A percentile compares a stretch with the other conserved stretches of the same genome.
Conservation (phyloP, 495 filamentous ascomycete species). For the Podospora appendiculata region DNA sequence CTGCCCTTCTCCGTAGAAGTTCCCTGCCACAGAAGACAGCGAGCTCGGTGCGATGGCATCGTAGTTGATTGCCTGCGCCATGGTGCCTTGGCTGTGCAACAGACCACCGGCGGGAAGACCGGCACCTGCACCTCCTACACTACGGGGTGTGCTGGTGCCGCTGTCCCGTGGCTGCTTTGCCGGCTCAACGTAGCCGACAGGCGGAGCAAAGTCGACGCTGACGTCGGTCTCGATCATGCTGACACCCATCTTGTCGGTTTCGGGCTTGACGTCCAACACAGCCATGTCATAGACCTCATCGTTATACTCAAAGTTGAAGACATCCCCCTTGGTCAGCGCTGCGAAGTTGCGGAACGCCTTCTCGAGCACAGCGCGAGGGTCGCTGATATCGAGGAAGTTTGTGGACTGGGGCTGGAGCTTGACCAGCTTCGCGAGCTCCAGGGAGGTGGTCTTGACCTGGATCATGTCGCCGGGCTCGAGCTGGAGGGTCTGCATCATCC, state of each 20-base stretch:
- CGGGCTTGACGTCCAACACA: slow-evolving; percentile 85
- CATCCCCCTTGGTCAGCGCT: slow-evolving; percentile 81
- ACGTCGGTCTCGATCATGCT: slow-evolving; percentile 93
- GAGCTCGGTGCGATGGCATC: slow-evolving; percentile 75
- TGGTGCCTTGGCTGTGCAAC: slow-evolving; percentile 76
- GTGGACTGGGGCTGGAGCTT: slow-evolving; percentile 91
- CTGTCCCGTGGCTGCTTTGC: slow-evolving; percentile 42
- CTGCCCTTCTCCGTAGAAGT: slow-evolving; percentile 73
- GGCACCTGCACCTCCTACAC: slow-evolving; percentile 18
- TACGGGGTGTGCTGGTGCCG: slow-evolving; percentile 57
- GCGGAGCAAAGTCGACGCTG: slow-evolving; percentile 89
- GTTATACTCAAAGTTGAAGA: slow-evolving; percentile 94
- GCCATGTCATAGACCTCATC: slow-evolving; percentile 87
- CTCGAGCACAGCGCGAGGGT: slow-evolving; percentile 96
- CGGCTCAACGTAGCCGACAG: slow-evolving; percentile 88
- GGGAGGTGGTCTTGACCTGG: slow-evolving; percentile 87
- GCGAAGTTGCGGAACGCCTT: slow-evolving; percentile 93
- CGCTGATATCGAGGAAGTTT: slow-evolving; percentile 89
- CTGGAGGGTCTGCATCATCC: slow-evolving; percentile 90
- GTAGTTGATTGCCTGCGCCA: slow-evolving; percentile 97
- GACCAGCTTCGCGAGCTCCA: slow-evolving; percentile 81
- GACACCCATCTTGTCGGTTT: slow-evolving; percentile 68
- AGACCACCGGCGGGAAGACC: slow-evolving; percentile 62
- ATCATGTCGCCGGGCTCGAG: slow-evolving; percentile 90
- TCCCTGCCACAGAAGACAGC: slow-evolving; percentile 54